Conservation (phyloP, 768 basidiomycete genomes). For the Chalciporus chontae region DNA sequence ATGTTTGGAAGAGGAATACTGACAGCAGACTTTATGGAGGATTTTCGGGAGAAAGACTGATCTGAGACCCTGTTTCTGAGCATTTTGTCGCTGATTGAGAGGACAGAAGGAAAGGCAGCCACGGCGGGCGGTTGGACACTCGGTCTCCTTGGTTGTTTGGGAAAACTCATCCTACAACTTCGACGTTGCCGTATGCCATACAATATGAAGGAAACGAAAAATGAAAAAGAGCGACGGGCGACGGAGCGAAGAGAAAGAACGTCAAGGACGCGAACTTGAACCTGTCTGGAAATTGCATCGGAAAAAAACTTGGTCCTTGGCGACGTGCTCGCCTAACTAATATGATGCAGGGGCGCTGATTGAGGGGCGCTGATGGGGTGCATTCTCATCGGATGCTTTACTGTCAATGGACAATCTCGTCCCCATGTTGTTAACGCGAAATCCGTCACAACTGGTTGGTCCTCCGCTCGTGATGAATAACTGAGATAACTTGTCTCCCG, state of each 20-base stretch:
- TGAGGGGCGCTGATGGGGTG: background rate
- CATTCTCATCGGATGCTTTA: too few relatives aligned
- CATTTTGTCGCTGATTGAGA: constrained; percentile 38
- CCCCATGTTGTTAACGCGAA: too few relatives aligned
- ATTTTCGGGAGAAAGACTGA: constrained; percentile 37
- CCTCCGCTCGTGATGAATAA: constrained; percentile 32
- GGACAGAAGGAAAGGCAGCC: constrained; percentile 36
- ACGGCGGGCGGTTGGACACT: constrained; percentile 22
- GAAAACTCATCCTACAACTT: constrained; percentile 18
- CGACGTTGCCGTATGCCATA: constrained; percentile 3
- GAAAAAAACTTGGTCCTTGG: background rate
- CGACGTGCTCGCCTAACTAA: background rate
- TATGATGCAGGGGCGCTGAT: background rate
- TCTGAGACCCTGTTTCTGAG: constrained; percentile 50
- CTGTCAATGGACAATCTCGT: too few relatives aligned
- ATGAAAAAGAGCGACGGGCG: background rate
- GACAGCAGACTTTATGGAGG: constrained; percentile 15
- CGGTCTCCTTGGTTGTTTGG: constrained; percentile 16
- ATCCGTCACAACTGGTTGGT: constrained; percentile 15
- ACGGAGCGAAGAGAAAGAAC: background rate
- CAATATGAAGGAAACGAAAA: constrained; percentile 2
- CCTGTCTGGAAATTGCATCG: too few relatives aligned
- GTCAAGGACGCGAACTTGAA: background rate
- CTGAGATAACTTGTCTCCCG: constrained; percentile 68
- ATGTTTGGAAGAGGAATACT: constrained; percentile 8